Evolutionary conservation across 441 rosid species (phyloP).

Genomic region (Euphorbia schlechtendalii): DNA sequence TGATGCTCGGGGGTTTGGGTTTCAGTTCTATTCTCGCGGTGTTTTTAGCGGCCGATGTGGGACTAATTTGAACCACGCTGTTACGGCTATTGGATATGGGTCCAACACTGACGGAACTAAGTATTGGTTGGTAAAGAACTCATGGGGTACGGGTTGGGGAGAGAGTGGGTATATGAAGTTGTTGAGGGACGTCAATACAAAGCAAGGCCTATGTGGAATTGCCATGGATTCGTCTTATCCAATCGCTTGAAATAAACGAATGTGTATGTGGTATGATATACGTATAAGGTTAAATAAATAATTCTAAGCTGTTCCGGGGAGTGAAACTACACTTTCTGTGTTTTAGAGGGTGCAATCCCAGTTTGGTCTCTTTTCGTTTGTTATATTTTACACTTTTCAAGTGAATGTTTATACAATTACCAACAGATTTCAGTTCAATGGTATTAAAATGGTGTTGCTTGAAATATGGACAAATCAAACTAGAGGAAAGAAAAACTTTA

Average conservation of each 20-base stretch:
- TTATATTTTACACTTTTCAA: too few species aligned
- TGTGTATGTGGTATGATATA: background rate
- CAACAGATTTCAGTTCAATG: too few species aligned
- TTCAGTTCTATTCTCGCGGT: constrained; percentile 57
- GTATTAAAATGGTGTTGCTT: too few species aligned
- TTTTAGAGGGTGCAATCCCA: too few species aligned
- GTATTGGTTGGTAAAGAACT: constrained; percentile 74
- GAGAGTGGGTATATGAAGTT: constrained; percentile 72
- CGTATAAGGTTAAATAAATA: too few species aligned
- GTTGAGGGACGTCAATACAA: constrained; percentile 42
- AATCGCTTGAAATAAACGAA: constrained; percentile 3
- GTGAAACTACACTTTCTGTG: too few species aligned
- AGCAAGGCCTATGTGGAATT: constrained; percentile 67
- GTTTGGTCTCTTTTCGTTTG: too few species aligned
- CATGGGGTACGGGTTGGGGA: constrained; percentile 78
- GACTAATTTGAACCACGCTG: constrained; percentile 58
- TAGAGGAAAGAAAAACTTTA: too few species aligned
- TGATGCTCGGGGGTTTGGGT: constrained; percentile 48
- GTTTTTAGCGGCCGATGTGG: constrained; percentile 57
- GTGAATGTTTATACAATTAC: too few species aligned
- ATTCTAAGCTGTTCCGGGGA: too few species aligned
- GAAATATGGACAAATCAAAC: too few species aligned
- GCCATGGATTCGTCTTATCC: constrained; percentile 81
- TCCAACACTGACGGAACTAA: constrained; percentile 34
- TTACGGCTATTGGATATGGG: constrained; percentile 72